Conservation (phyloP, 305 asterid species). For the Fraxinus nigra region DNA sequence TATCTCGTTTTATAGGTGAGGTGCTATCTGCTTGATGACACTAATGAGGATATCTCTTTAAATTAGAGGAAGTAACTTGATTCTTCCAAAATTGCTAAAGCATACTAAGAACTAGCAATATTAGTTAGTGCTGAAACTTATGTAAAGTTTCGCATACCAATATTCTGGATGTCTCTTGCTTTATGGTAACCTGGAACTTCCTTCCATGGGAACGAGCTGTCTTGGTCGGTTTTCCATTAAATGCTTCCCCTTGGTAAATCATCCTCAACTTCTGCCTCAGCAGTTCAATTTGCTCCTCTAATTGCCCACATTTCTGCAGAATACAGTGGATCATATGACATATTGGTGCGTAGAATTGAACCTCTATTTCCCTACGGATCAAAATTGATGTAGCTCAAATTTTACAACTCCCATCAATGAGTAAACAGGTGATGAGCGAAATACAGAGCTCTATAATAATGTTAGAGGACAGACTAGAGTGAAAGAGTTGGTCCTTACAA, state of each 20-base stretch:
- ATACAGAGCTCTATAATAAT: too few relatives aligned
- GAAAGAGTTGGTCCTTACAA: not conserved
- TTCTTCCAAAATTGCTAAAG: not conserved
- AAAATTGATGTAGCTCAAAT: not conserved
- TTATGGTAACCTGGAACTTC: conserved; percentile 81
- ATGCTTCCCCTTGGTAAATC: conserved; percentile 77
- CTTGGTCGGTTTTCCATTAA: conserved; percentile 80
- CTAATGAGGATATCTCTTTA: not conserved
- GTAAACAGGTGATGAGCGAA: not conserved
- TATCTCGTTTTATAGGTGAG: not conserved
- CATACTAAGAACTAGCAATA: not conserved
- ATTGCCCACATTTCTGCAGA: conserved; percentile 71
- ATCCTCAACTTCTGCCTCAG: conserved; percentile 66
- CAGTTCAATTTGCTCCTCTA: conserved; percentile 73
- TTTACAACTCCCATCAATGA: not conserved
- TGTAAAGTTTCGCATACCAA: conserved; percentile 46
- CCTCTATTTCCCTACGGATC: not conserved
- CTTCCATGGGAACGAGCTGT: conserved; percentile 90
- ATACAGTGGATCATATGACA: not conserved
- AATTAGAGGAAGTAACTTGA: not conserved
- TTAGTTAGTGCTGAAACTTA: not conserved
- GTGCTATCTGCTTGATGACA: not conserved
- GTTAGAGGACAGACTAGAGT: not conserved
- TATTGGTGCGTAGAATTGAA: not conserved
- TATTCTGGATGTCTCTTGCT: conserved; percentile 81